Conservation (phyloP, 2,329 filamentous ascomycete genomes). For the Hypomyces perniciosus region DNA sequence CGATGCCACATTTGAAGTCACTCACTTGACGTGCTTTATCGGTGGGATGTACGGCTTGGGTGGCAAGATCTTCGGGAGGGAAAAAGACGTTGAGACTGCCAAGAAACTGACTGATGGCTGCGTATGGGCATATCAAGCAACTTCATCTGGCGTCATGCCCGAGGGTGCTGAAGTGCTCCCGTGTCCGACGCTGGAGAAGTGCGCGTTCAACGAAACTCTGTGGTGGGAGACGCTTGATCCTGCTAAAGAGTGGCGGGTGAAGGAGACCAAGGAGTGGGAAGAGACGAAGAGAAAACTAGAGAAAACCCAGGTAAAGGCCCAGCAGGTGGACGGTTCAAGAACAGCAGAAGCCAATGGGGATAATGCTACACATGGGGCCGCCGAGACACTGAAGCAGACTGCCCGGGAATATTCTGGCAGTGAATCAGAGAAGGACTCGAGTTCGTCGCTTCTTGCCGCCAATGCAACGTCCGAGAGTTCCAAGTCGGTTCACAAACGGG, state of each 20-base stretch:
- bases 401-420: not conserved
- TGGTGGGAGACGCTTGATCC: conserved; percentile 48
- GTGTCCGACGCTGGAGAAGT: conserved; percentile 42
- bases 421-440: not conserved
- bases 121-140: conserved; percentile 62
- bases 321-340: not conserved
- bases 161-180: conserved; percentile 42
- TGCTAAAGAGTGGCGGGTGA: conserved; percentile 35
- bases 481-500: conserved; percentile 15
- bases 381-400: conserved; percentile 3
- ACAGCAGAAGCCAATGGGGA: not conserved
- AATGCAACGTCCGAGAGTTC: not conserved
- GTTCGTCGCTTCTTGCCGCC: not conserved
- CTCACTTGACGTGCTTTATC: conserved; percentile 61
- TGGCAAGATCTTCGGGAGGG: conserved; percentile 54
- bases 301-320: conserved; percentile 7
- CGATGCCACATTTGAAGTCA: conserved; percentile 51
- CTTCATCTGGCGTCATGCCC: conserved; percentile 58
- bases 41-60: conserved; percentile 65
- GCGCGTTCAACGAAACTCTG: conserved; percentile 44
- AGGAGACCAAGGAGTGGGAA: conserved; percentile 40
- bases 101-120: conserved; percentile 62
- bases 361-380: conserved; percentile 1
- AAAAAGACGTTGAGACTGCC: conserved; percentile 56
- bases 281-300: conserved; percentile 32